These are phyloP conservation scores for Leishmania major DNA, from an alignment of 208 protist genomes.

Conservation along the genomic window DNA sequence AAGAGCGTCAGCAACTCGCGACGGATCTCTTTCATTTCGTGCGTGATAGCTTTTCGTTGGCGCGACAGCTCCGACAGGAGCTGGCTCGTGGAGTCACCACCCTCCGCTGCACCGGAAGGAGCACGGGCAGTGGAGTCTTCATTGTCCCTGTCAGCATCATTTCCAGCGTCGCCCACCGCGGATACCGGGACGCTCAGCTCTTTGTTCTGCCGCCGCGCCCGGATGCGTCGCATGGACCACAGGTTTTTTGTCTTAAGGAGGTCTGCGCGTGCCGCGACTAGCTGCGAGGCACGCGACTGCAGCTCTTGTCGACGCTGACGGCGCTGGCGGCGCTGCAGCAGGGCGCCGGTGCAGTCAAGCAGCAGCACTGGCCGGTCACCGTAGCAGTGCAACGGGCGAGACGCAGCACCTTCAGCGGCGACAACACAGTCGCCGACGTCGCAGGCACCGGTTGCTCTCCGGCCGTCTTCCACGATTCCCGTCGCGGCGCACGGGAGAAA, in stretches of 20 bases:
- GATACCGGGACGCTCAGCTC: neutral
- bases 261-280: conserved; percentile 13
- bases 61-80: conserved; percentile 3
- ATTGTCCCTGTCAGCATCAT: neutral
- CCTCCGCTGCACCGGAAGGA: neutral
- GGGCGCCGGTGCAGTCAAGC: conserved; percentile 31
- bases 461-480: neutral
- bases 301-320: conserved; percentile 14
- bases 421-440: neutral
- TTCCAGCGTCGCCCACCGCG: neutral
- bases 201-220: neutral
- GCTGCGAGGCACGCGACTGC: neutral
- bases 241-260: neutral
- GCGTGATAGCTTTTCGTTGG: conserved; percentile 11
- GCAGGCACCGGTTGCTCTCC: neutral
- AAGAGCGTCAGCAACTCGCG: conserved; percentile 5
- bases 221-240: conserved; percentile 15
- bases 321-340: conserved; percentile 14
- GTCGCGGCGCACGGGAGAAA: conserved; percentile 1
- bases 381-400: conserved; percentile 5
- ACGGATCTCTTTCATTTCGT: neutral
- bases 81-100: neutral
- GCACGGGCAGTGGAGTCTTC: neutral
- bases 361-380: conserved; percentile 28
- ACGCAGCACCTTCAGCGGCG: neutral